Evolutionary conservation across 345 rosid species (phyloP).

Genomic region (Salix koriyanagi): DNA sequence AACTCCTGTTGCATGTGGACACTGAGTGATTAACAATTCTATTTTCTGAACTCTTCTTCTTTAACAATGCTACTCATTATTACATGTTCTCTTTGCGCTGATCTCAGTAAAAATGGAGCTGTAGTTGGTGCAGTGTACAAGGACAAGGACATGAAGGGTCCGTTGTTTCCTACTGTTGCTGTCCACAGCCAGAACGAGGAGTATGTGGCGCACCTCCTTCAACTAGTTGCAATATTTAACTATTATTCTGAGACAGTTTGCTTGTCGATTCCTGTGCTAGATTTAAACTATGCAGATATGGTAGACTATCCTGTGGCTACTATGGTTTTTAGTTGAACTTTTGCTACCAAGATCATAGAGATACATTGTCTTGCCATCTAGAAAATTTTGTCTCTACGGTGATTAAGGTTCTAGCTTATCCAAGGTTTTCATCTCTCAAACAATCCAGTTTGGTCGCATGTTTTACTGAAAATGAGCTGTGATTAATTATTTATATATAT

Average conservation of each 20-base stretch:
- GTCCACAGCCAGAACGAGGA: slow-evolving; percentile 97
- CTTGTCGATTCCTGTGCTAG: background rate
- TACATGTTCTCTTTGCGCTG: slow-evolving; percentile 12
- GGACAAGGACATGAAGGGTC: slow-evolving; percentile 67
- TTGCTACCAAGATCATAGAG: background rate
- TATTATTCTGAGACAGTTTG: background rate
- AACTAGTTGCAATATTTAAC: background rate
- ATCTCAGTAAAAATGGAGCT: slow-evolving; percentile 72
- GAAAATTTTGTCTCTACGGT: background rate
- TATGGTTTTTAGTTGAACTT: background rate
- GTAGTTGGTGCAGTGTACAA: slow-evolving; percentile 62
- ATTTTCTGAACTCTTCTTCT: slow-evolving; percentile 2
- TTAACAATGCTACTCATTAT: slow-evolving; percentile 12
- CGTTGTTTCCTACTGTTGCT: slow-evolving; percentile 81
- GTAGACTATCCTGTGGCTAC: background rate
- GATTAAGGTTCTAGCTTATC: background rate
- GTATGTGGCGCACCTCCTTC: slow-evolving; percentile 45
- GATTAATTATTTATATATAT: too few relatives aligned
- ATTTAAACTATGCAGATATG: background rate
- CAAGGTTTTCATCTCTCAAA: background rate
- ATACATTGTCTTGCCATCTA: background rate
- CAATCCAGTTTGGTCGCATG: background rate
- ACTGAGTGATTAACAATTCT: background rate
- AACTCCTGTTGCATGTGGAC: background rate
- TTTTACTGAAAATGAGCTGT: background rate